Evolutionary conservation across 2,329 filamentous ascomycete species (phyloP), one percentile per base, ranked within the genome.

Genomic region (Calonectria pauciramosa): DNA sequence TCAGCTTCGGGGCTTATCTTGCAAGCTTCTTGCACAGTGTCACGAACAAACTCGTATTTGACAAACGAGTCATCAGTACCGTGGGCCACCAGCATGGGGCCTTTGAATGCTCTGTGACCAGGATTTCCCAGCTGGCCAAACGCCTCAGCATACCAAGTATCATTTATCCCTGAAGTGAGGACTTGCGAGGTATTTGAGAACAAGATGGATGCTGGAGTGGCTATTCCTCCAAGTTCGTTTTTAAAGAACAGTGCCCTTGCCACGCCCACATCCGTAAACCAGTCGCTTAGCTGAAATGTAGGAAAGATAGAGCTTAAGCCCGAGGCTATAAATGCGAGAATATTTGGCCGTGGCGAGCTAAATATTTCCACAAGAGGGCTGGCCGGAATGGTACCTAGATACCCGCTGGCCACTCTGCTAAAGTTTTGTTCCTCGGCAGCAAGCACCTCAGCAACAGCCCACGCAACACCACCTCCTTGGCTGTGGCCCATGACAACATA

Each of bases 401-500:
- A 75, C 0, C 71, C 71, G 1, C 72, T 69, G 13, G 52, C 13
- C 2, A 75, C 56, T 0, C 67, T 2, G 3, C n/a, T 26, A 16
- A 75, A 78, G 3, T 71, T 36, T 2, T 4, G 41, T 0, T 83
- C 79, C 3, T 76, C 68, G 7, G 71, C 49, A 1, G 78, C 83
- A 34, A 85, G 82, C 7, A 78, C 67, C n/a, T 78, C 75, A 0
- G 75, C 75, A 0, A 68, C 68, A 16, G 49, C 72, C 88, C 88
- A 90, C 0, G 85, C 85, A 0, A 83, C 83, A 0, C 82, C 84
- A 10, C 87, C 88, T 10, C 88, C 88, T 76, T 90, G 86, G 11
- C 84, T 87, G 68, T 89, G 87, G 1, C 88, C 88, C 72, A 87
- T 83, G n/a, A 84, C 82, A 4, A 88, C 86, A 59, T 87, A 90